Evolutionary conservation across 164 flowering plant genomes (phyloP).

Genomic region (Echeveria elegans): DNA sequence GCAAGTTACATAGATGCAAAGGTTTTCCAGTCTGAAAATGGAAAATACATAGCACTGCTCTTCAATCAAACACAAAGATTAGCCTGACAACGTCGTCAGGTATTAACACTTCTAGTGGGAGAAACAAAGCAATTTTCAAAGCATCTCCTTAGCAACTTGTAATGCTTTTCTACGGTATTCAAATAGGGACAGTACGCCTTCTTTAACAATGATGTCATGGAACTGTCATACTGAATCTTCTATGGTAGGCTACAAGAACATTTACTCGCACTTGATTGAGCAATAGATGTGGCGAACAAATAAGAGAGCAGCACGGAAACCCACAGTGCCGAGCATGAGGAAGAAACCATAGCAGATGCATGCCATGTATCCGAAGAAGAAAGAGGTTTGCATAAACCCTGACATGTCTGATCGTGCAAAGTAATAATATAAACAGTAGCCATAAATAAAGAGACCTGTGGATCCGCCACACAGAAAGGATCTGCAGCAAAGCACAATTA

Average conservation of each 20-base stretch:
- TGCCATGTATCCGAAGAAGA: conserved; percentile 10
- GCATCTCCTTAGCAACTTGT: neutral
- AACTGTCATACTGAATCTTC: neutral
- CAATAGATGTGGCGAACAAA: conserved; percentile 9
- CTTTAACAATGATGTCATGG: neutral
- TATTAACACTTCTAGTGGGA: neutral
- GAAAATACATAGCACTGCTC: neutral
- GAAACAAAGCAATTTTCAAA: neutral
- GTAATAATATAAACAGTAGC: conserved; percentile 7
- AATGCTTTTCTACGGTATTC: neutral
- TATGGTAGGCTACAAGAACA: neutral
- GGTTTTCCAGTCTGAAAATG: neutral
- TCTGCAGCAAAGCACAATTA: neutral
- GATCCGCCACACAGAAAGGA: conserved; percentile 10
- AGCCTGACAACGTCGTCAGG: neutral
- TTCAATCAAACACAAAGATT: neutral
- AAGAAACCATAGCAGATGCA: conserved; percentile 12
- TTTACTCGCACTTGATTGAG: conserved; percentile 9
- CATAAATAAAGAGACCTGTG: conserved; percentile 4
- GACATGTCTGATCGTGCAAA: conserved; percentile 9
- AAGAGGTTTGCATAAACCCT: conserved; percentile 10
- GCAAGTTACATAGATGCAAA: neutral
- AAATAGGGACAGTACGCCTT: neutral
- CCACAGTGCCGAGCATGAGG: conserved; percentile 9
- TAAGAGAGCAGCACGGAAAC: conserved; percentile 9